Evolutionary conservation across 805 yeast species (phyloP), one percentile per base, ranked within the genome.

Genomic region (Kluyveromyces nonfermentans): DNA sequence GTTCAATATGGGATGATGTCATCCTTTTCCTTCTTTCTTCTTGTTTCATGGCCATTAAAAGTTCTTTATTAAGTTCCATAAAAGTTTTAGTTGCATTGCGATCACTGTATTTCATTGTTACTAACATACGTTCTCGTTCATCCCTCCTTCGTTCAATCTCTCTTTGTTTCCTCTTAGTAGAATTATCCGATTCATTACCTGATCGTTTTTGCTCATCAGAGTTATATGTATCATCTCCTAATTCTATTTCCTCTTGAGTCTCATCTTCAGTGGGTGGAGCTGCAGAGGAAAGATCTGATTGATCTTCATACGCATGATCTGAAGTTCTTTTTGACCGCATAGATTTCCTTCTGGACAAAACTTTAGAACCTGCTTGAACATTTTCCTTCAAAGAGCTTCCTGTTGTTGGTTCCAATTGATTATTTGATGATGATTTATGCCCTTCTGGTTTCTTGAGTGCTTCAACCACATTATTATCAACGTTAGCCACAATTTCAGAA

Each of bases 41-140:
- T 21, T 58, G 61, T 37, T 56, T 50, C 60, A 62, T 53, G 1
- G 65, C 65, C 39, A 49, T 46, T 18, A 62, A 46, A n/a, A 62
- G 45, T 33, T 59, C 56, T 42, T 55, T 57, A 39, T 62, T 59
- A 3, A 60, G 53, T 43, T 56, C 61, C 63, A 62, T 62, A 40
- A 62, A 62, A 4, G 54, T 49, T 43, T 57, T 62, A 8, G 65
- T 57, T 36, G 52, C 56, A 37, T 54, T 56, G 39, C 64, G 55
- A 37, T 62, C 66, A 35, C 60, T 62, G 43, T 62, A 62, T 45
- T 62, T 62, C 56, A 62, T 52, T 35, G 53, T 56, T 6, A 59
- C 63, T n/a, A 62, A 47, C 66, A 62, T 62, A 36, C 52, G 56
- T 31, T 62, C 66, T 22, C 62, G 48, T 2, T 57, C 50, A 41